phyloP scores from a whole-genome alignment of 1,284 basidiomycete genomes.

The Hemileia vastatrix region DNA sequence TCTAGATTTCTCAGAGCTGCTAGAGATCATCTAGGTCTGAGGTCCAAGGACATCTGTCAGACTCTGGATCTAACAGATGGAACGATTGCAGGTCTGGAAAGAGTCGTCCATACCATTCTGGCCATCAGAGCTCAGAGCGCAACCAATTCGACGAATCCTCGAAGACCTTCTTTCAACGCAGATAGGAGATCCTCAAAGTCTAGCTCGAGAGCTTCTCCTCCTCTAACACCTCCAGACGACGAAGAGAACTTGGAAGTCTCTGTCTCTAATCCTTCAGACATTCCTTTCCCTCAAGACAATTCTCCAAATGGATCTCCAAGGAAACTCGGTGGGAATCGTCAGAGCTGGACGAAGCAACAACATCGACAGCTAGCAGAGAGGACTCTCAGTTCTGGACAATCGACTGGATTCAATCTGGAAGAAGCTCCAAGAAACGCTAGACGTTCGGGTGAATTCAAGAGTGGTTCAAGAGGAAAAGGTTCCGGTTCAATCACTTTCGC shows the following conservation, averaged over 20 bases:
- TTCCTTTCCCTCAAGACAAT: background rate
- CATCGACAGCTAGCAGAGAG: background rate
- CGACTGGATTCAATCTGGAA: background rate
- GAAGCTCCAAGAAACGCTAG: background rate
- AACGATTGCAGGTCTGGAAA: conserved; percentile 31
- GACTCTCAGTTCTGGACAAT: background rate
- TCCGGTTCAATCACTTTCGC: conserved; percentile 32
- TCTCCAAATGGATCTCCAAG: background rate
- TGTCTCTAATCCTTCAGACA: background rate
- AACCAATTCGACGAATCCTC: background rate
- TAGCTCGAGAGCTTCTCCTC: background rate
- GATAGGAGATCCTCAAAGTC: background rate
- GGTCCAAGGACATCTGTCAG: conserved; percentile 34
- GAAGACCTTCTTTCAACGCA: background rate
- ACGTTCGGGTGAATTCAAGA: background rate
- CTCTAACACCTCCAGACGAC: background rate
- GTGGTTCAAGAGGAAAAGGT: conserved; percentile 6
- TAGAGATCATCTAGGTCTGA: conserved; percentile 31
- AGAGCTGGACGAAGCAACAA: background rate
- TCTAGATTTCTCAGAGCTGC: conserved; percentile 33
- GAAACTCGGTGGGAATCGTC: background rate
- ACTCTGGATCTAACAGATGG: conserved; percentile 32
- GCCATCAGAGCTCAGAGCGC: conserved; percentile 14
- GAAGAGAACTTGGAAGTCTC: background rate
- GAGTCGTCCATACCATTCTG: conserved; percentile 32